Base-by-base conservation (phyloP, 1,139 yeast species). In the Suhomyces taliae region DNA sequence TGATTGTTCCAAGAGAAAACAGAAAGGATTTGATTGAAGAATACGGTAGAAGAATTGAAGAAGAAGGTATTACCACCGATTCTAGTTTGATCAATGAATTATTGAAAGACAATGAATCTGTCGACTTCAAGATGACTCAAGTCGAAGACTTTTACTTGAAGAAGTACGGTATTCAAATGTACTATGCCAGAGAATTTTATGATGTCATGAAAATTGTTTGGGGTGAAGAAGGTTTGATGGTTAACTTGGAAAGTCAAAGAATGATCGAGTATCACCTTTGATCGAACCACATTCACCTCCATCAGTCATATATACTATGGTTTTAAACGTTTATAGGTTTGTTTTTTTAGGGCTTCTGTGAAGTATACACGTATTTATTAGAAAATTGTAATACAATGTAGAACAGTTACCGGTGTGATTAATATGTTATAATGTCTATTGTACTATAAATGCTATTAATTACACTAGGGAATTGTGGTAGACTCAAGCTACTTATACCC, bases 181-280 rank as follows among this genome's bases (percentile, higher is more conserved):
- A 66, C 44, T 90, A 87, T 59, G 95, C 90, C 43, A 81, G 78
- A 57, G 89, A 87, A 55, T 86, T 90, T 54, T 81, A 88, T 76
- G 96, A 89, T 59, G 96, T 86, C 7, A 70, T 89, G 47, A 71
- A 69, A 44, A 73, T 76, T 39, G 87, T 84, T 10, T 89, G 96
- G 95, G 79, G 79, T 9, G 75, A 71, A 36, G 73, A 69, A 26
- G 57, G 55, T n/a, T 58, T 70, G 24, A 54, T 66, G 41, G 56
- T 60, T 15, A 67, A 67, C 37, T 61, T 62, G 14, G 71, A 70
- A 33, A 62, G 65, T 26, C 58, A 64, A 10, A 60, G 68, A 42
- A 54, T 72, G 49, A 58, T 69, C 39, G 79, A 72, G 48, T 74
- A 72, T 49, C 79, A 72, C 54, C 59, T 70, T 40, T 71, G 55